A percentile compares a stretch with the other conserved stretches of the same genome.
Evolutionary conservation across 345 rosid species (phyloP).

Genomic region (Moricandia moricandioides): DNA sequence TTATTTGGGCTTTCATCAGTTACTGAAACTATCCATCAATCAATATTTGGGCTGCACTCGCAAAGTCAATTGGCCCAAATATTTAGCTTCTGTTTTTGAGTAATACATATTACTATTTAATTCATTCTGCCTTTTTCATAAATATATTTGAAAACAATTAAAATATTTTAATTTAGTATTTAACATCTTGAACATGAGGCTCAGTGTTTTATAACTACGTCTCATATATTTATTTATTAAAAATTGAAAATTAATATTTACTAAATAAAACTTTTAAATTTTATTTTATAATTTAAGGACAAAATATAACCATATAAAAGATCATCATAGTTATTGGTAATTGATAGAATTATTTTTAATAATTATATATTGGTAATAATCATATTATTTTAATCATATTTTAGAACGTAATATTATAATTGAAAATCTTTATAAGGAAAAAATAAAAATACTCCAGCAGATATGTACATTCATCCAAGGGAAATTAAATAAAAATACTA

Average conservation of each 20-base stretch:
- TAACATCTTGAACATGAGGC: neutral
- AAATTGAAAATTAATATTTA: neutral
- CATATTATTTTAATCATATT: too few relatives aligned
- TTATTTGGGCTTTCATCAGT: conserved; percentile 14
- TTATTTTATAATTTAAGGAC: neutral
- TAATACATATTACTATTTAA: neutral
- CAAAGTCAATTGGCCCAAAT: neutral
- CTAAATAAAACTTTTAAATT: neutral
- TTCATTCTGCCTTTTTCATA: neutral
- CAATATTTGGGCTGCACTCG: neutral
- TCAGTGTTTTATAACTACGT: too few relatives aligned
- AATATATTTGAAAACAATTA: neutral
- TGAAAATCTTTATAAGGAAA: too few relatives aligned
- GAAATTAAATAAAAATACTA: neutral
- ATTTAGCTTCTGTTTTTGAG: neutral
- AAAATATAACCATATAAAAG: neutral
- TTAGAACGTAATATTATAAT: too few relatives aligned
- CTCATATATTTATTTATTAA: too few relatives aligned
- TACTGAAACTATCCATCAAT: neutral
- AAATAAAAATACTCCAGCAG: neutral
- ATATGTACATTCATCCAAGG: too few relatives aligned
- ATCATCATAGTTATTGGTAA: neutral
- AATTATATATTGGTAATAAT: neutral
- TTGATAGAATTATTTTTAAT: neutral
- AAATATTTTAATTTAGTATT: neutral